Conservation (phyloP, 768 basidiomycete genomes). For the Lactifluus rugatus region DNA sequence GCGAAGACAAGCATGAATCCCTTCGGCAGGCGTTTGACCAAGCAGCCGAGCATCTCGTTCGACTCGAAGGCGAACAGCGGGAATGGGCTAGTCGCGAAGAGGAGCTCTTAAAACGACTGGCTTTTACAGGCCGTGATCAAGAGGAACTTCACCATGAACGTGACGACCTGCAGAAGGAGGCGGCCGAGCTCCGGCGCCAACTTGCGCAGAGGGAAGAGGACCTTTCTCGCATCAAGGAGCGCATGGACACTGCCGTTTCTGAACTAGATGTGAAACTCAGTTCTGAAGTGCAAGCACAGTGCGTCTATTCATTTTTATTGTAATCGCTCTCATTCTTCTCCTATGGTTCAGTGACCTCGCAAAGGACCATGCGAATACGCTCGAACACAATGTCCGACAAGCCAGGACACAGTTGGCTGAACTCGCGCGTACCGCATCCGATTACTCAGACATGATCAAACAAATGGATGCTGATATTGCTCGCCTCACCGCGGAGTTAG, state of each 20-base stretch:
- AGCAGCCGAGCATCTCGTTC: conserved; percentile 77
- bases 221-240: conserved; percentile 59
- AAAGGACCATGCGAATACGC: conserved; percentile 45
- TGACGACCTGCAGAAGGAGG: conserved; percentile 51
- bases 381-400: conserved; percentile 62
- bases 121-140: conserved; percentile 27
- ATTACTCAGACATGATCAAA: conserved; percentile 66
- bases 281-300: conserved; percentile 59
- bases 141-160: conserved; percentile 40
- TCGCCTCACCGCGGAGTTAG: conserved; percentile 43
- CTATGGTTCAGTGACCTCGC: conserved; percentile 46
- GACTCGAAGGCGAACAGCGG: conserved; percentile 68
- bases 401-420: conserved; percentile 71
- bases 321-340: background rate
- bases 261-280: conserved; percentile 67
- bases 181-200: conserved; percentile 61
- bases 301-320: conserved; percentile 20
- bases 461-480: conserved; percentile 67
- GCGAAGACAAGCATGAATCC: conserved; percentile 66
- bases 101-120: conserved; percentile 49
- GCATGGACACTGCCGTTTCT: conserved; percentile 50
- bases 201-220: conserved; percentile 76
- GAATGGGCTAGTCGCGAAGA: conserved; percentile 55
- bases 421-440: conserved; percentile 63
- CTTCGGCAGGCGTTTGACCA: conserved; percentile 68